A percentile compares a stretch with the other conserved stretches of the same genome.
These are phyloP conservation scores for Pichia sporocuriosa DNA, from an alignment of 805 yeast genomes.

Conservation along the genomic window DNA sequence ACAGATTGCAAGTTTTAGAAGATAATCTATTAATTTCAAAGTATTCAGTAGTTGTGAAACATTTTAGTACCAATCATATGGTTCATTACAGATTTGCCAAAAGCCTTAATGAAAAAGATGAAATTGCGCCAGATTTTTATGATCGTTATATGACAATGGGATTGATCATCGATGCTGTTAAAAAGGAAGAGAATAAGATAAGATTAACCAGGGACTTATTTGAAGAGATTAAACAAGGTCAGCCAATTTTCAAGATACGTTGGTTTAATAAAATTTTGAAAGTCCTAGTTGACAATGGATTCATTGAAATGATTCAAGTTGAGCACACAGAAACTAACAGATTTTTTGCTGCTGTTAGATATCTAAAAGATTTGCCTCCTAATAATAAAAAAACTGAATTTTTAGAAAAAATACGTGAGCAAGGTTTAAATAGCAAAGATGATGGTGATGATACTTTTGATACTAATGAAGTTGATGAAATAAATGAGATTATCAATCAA, in stretches of 20 bases:
- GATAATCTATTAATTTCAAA: slow-evolving; percentile 43
- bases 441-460: slow-evolving; percentile 32
- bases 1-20: slow-evolving; percentile 50
- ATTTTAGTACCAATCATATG: slow-evolving; percentile 48
- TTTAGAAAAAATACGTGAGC: slow-evolving; percentile 11
- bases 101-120: slow-evolving; percentile 12
- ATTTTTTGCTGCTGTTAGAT: slow-evolving; percentile 21
- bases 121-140: slow-evolving; percentile 13
- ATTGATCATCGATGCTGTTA: slow-evolving; percentile 42
- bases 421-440: slow-evolving; percentile 3
- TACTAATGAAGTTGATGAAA: slow-evolving; percentile 20
- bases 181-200: slow-evolving; percentile 52
- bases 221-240: slow-evolving; percentile 47
- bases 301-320: slow-evolving; percentile 18
- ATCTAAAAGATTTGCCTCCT: slow-evolving; percentile 21
- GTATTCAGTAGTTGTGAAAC: slow-evolving; percentile 31
- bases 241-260: slow-evolving; percentile 29
- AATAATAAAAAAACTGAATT: slow-evolving; percentile 7
- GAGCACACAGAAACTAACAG: slow-evolving; percentile 21
- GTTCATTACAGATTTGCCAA: slow-evolving; percentile 40
- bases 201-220: slow-evolving; percentile 57
- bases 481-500: slow-evolving; percentile 18
- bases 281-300: slow-evolving; percentile 38
- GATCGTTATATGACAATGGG: slow-evolving; percentile 19
- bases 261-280: slow-evolving; percentile 39